Conservation (phyloP, 2,329 filamentous ascomycete genomes). For the Nemania abortiva region DNA sequence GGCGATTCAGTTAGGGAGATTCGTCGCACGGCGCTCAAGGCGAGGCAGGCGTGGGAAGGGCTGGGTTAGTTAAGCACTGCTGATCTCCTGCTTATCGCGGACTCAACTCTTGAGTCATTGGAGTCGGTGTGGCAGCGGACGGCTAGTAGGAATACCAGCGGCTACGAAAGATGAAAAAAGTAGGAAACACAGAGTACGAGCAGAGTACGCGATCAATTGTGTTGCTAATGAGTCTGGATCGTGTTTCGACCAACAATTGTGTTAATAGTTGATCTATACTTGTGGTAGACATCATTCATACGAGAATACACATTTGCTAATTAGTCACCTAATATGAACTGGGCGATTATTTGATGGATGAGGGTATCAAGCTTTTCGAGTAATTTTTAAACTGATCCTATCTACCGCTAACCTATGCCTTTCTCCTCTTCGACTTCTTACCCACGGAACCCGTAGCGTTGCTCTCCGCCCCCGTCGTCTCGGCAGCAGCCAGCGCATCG, state of each 20-base stretch:
- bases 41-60: constrained; percentile 62
- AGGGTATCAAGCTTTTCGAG: constrained; percentile 35
- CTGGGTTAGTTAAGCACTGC: constrained; percentile 15
- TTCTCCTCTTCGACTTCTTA: constrained; percentile 53
- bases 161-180: neutral
- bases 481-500: constrained; percentile 55
- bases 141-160: neutral
- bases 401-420: constrained; percentile 44
- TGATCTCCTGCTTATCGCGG: neutral
- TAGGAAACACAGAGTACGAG: neutral
- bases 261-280: neutral
- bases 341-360: constrained; percentile 3
- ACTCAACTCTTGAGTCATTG: constrained; percentile 13
- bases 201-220: neutral
- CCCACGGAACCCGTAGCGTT: constrained; percentile 31
- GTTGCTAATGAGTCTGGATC: neutral
- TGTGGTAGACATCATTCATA: constrained; percentile 11
- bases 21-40: constrained; percentile 61
- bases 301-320: neutral
- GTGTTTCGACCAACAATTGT: neutral
- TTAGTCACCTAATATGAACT: constrained; percentile 6
- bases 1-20: constrained; percentile 67
- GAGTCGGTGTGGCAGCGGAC: neutral
- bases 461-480: constrained; percentile 45
- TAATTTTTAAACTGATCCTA: constrained; percentile 18